A percentile compares a stretch with the other conserved stretches of the same genome.
These are phyloP conservation scores for Gaillardinia entomophila DNA, from an alignment of 805 yeast species.

Conservation along the genomic window DNA sequence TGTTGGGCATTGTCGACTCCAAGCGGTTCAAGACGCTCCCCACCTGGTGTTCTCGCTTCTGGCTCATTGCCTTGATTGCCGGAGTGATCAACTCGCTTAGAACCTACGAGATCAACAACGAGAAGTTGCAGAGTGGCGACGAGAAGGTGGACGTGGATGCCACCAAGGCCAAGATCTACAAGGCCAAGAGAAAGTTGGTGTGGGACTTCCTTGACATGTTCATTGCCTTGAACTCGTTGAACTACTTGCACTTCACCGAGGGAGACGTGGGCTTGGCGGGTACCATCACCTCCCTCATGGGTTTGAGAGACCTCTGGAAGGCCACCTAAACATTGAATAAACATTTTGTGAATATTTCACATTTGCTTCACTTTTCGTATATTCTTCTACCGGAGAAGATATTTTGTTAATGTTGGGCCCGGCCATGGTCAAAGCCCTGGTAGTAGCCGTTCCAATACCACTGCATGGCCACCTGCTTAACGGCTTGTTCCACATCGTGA, in stretches of 20 bases:
- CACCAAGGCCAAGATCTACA: constrained; percentile 38
- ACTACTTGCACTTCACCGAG: constrained; percentile 58
- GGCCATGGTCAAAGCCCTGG: constrained; percentile 11
- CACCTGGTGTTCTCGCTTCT: constrained; percentile 60
- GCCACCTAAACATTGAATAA: constrained; percentile 20
- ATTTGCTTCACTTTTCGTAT: neutral
- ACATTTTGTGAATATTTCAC: neutral
- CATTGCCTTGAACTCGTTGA: constrained; percentile 68
- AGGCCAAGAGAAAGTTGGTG: constrained; percentile 55
- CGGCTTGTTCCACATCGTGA: constrained; percentile 13
- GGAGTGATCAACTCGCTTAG: constrained; percentile 58
- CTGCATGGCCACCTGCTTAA: constrained; percentile 19
- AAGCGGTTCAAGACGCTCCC: constrained; percentile 46
- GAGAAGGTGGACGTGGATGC: constrained; percentile 8
- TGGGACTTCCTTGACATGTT: constrained; percentile 75
- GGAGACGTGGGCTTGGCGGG: constrained; percentile 85
- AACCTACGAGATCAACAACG: constrained; percentile 42
- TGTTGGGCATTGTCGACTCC: constrained; percentile 49
- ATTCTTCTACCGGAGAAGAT: too few relatives aligned
- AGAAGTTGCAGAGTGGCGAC: constrained; percentile 22
- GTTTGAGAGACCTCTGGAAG: constrained; percentile 68
- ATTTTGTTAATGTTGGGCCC: neutral
- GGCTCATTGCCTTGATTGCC: constrained; percentile 68
- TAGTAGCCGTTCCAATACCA: constrained; percentile 31
- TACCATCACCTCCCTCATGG: constrained; percentile 71